Evolutionary conservation across 129 eudicot genomes (phyloP), one percentile per base, ranked within the genome.

Genomic region (Logfia minima): DNA sequence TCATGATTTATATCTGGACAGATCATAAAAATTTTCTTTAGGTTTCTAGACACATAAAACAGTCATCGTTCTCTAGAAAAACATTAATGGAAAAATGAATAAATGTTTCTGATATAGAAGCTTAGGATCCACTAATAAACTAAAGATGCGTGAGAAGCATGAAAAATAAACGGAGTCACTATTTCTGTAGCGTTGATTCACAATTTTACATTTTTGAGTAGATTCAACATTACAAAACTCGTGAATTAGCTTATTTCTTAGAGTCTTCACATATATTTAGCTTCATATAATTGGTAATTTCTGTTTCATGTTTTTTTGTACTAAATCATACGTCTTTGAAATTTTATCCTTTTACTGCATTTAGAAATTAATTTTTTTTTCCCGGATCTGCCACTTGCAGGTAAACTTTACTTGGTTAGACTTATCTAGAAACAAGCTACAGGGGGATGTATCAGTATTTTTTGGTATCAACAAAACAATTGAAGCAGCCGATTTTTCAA

Each of bases 391-490:
- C 11, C 7, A 60, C 69, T 45, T 74, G 61, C 18, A 75, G 79
- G 83, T 81, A 26, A 86, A 86, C 75, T 79, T 83, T 58, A 80
- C 86, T 1, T 4, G 55, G 52, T 11, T 88, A 21, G 86, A 86
- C 8, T 61, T 89, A 32, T 72, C 85, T 0, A 58, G 82, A 62
- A 89, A 89, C 84, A 68, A 55, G 82, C 69, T 89, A 2, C 64
- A 65, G 6, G 93, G 93, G 1, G 93, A 84, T 53, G 35, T 83
- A 6, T 86, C 88, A 16, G 78, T 86, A 59, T 76, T 89, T 65
- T 89, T 89, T 68, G 93, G 93, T 6, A 60, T 29, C 22, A 82
- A 86, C 56, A 89, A 89, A 84, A 78, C 78, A 0, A 68, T 84
- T 10, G 45, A 58, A 24, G 63, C 64, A 0, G 79, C 82, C 8